Evolutionary conservation across 169 alveolate genomes (phyloP).

Genomic region (Haemoproteus tartakovskyi): DNA sequence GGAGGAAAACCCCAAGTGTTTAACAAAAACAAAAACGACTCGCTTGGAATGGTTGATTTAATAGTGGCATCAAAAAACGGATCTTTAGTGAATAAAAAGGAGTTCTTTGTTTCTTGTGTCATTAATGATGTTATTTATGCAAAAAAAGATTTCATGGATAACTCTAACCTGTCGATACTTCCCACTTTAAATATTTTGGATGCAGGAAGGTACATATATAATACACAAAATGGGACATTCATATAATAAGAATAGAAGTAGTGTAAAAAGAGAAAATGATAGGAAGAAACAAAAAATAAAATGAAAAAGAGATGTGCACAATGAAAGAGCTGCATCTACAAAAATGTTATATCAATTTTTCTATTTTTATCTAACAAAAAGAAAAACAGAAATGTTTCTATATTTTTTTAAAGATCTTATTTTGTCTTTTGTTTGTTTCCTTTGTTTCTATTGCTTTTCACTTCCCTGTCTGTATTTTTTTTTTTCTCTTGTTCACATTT

Average conservation of each 20-base stretch:
- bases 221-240: not conserved
- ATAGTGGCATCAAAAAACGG: constrained; percentile 60
- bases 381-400: too few species aligned
- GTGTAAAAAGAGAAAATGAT: too few species aligned
- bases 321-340: too few species aligned
- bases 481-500: not conserved
- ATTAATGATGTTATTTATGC: constrained; percentile 50
- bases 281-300: too few species aligned
- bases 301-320: too few species aligned
- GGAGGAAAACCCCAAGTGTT: constrained; percentile 49
- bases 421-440: too few species aligned
- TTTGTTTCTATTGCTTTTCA: not conserved
- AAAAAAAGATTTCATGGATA: constrained; percentile 14
- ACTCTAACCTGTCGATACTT: constrained; percentile 1
- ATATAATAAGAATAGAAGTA: not conserved
- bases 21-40: constrained; percentile 57
- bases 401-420: too few species aligned
- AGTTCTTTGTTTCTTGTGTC: constrained; percentile 24
- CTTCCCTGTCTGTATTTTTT: not conserved
- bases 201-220: constrained; percentile 25
- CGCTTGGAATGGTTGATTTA: constrained; percentile 52
- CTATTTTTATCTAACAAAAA: too few species aligned
- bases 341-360: too few species aligned
- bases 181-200: constrained; percentile 58
- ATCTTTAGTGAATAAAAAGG: constrained; percentile 38